Conservation (phyloP, 106 monocot species). For the Vanilla planifolia region DNA sequence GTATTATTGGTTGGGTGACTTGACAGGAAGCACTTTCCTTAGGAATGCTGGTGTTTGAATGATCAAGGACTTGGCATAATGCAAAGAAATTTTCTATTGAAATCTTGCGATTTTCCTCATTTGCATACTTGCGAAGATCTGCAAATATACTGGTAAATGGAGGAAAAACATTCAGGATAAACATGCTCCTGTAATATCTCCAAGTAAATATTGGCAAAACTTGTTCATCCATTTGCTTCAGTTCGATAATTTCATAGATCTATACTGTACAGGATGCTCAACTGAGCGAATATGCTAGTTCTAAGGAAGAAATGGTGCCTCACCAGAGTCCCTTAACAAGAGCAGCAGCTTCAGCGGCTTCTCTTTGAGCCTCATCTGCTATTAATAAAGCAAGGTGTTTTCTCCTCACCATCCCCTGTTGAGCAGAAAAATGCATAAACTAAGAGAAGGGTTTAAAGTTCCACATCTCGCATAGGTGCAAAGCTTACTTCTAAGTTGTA, state of each 20-base stretch:
- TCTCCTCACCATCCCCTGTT: slow-evolving; percentile 54
- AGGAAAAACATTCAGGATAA: neutral
- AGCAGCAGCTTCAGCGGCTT: slow-evolving; percentile 60
- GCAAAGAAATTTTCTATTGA: slow-evolving; percentile 75
- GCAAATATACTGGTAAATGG: slow-evolving; percentile 65
- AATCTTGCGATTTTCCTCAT: slow-evolving; percentile 34
- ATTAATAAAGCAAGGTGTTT: slow-evolving; percentile 67
- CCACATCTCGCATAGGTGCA: neutral
- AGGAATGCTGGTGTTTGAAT: slow-evolving; percentile 15
- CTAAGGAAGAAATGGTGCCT: too few relatives aligned
- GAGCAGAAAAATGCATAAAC: neutral
- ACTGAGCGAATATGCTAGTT: too few relatives aligned
- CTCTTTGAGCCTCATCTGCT: slow-evolving; percentile 82
- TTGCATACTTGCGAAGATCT: slow-evolving; percentile 43
- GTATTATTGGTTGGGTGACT: slow-evolving; percentile 1
- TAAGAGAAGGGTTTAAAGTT: neutral
- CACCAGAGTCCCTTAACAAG: slow-evolving; percentile 75
- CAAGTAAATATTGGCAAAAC: too few relatives aligned
- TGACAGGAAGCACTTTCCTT: slow-evolving; percentile 15
- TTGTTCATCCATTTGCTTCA: too few relatives aligned
- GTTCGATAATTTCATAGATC: too few relatives aligned
- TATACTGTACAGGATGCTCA: too few relatives aligned
- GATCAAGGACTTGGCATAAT: slow-evolving; percentile 49
- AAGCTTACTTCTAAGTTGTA: neutral
- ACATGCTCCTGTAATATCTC: too few relatives aligned